phyloP scores from a whole-genome alignment of 176 grass and related monocot genomes.

The Eremochloa ophiuroides region DNA sequence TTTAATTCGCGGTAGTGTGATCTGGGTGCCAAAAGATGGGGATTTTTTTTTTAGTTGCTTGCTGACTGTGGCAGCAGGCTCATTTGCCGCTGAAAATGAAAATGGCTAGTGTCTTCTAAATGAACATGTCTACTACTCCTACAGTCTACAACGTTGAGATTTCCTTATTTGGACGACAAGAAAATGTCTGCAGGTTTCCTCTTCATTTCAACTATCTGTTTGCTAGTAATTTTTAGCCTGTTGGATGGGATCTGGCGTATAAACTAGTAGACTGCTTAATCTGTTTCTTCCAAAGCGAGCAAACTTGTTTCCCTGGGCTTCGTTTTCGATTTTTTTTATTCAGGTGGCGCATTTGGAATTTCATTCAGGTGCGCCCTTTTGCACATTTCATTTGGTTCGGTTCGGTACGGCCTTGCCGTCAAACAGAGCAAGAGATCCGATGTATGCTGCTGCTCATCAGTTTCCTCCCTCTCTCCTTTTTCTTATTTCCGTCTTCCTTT shows the following conservation, averaged over 20 bases:
- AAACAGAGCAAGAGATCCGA: conserved; percentile 19
- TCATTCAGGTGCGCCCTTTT: neutral
- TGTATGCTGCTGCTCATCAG: neutral
- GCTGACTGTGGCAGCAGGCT: neutral
- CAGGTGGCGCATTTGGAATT: neutral
- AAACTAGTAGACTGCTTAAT: neutral
- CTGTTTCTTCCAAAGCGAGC: neutral
- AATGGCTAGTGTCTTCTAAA: neutral
- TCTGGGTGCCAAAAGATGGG: conserved; percentile 1
- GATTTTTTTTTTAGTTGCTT: neutral
- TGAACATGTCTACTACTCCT: neutral
- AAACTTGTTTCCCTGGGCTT: neutral
- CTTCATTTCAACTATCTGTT: neutral
- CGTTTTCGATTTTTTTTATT: neutral
- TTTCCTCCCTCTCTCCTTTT: neutral
- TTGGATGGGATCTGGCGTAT: conserved; percentile 41
- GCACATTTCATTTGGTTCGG: neutral
- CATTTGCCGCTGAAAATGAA: neutral
- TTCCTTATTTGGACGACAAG: neutral
- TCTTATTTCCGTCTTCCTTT: neutral
- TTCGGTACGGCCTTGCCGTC: neutral
- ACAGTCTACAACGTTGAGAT: neutral
- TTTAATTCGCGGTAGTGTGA: neutral
- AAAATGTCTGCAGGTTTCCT: neutral
- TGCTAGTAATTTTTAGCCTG: neutral